Conservation (phyloP, 2,329 filamentous ascomycete species). For the Microsporum audouinii region DNA sequence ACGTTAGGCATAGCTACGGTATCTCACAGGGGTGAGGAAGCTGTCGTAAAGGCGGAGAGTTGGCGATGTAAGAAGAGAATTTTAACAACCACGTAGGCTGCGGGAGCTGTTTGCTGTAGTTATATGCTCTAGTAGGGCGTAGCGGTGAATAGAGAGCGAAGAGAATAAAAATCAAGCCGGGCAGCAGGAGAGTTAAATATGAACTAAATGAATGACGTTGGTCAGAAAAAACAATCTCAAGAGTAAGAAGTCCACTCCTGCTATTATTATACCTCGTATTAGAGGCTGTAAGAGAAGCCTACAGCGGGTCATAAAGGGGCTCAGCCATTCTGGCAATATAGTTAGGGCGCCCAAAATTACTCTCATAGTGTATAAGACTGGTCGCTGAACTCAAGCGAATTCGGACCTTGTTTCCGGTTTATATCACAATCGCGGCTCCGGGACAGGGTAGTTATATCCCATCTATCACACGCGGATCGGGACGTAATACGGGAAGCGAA, state of each 20-base stretch:
- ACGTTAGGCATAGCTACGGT: conserved; percentile 4
- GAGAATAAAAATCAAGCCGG: background rate
- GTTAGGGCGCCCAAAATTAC: too few species aligned
- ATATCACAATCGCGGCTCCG: background rate
- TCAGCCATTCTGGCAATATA: background rate
- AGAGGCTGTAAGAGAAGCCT: background rate
- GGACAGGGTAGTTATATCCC: background rate
- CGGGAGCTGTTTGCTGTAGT: background rate
- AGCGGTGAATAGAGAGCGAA: background rate
- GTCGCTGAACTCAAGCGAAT: background rate
- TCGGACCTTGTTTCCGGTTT: background rate
- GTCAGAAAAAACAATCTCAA: background rate
- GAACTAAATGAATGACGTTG: background rate
- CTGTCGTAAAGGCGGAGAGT: background rate
- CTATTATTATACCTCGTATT: background rate
- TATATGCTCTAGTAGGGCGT: background rate
- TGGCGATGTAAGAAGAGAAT: background rate
- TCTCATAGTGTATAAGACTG: background rate
- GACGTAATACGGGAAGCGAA: background rate
- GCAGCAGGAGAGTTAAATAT: background rate
- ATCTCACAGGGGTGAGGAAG: background rate
- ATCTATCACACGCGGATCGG: background rate
- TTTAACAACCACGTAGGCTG: background rate
- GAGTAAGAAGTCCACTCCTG: background rate
- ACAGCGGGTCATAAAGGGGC: background rate